Conservation (phyloP, 371 early-diverging fungal genomes). For the Basidiobolus meristosporus region DNA sequence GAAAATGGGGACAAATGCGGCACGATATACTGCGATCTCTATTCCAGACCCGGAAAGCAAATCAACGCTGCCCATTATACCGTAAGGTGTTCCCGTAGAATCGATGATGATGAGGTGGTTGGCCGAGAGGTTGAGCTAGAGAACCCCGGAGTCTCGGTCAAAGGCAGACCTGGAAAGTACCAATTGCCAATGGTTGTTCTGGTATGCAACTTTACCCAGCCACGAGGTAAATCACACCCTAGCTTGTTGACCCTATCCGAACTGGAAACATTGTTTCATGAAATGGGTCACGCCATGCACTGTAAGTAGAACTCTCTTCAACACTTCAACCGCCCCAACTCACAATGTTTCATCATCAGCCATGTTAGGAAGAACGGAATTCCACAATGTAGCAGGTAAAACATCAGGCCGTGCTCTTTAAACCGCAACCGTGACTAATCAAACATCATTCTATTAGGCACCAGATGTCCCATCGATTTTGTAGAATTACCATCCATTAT, state of each 20-base stretch:
- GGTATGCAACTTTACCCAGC: constrained; percentile 43
- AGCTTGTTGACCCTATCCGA: constrained; percentile 43
- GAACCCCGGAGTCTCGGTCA: constrained; percentile 13
- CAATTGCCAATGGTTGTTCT: constrained; percentile 64
- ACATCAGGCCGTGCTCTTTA: background rate
- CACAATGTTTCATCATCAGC: constrained; percentile 13
- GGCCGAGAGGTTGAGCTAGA: constrained; percentile 16
- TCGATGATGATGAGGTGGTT: constrained; percentile 37
- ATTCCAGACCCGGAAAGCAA: constrained; percentile 50
- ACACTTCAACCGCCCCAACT: background rate
- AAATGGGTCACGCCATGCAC: constrained; percentile 97
- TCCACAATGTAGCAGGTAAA: constrained; percentile 77
- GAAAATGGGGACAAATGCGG: constrained; percentile 70
- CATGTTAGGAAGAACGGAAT: constrained; percentile 83
- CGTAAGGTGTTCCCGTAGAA: constrained; percentile 69
- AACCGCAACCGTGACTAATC: too few relatives aligned
- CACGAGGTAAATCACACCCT: constrained; percentile 13
- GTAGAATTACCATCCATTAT: constrained; percentile 92
- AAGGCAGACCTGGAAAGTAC: constrained; percentile 22
- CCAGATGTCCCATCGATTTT: constrained; percentile 87
- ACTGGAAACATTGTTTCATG: constrained; percentile 93
- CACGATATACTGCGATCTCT: constrained; percentile 84
- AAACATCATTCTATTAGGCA: constrained; percentile 23
- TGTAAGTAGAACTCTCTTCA: constrained; percentile 17
- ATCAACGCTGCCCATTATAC: constrained; percentile 89